Evolutionary conservation across 257 asterid species (phyloP).

Genomic region (Petunia secreta): DNA sequence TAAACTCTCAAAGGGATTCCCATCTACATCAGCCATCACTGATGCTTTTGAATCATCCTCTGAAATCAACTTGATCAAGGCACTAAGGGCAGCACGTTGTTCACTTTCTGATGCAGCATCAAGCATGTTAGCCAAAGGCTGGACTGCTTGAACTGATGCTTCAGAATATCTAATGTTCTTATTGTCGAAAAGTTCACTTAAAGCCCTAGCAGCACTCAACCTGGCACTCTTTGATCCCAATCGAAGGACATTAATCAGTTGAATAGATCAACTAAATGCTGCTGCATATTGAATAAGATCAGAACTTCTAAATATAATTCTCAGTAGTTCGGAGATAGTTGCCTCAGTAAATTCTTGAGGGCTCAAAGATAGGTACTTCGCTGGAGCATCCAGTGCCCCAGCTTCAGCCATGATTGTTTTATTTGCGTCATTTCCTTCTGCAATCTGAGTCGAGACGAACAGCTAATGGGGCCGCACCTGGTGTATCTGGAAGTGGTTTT

Average conservation of each 20-base stretch:
- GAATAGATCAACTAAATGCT: conserved; percentile 62
- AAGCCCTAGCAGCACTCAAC: conserved; percentile 70
- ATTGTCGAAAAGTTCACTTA: conserved; percentile 62
- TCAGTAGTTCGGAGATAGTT: conserved; percentile 66
- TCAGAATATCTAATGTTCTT: conserved; percentile 66
- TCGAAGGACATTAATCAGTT: conserved; percentile 79
- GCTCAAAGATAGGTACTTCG: conserved; percentile 74
- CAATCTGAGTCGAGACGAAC: conserved; percentile 68
- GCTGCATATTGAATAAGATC: conserved; percentile 63
- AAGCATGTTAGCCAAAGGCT: conserved; percentile 77
- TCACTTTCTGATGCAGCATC: conserved; percentile 57
- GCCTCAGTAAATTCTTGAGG: conserved; percentile 82
- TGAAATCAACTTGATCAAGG: conserved; percentile 67
- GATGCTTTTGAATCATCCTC: conserved; percentile 51
- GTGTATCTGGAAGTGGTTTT: conserved; percentile 42
- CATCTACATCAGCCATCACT: conserved; percentile 66
- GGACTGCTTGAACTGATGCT: conserved; percentile 67
- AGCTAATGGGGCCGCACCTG: conserved; percentile 72
- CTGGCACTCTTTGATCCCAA: conserved; percentile 81
- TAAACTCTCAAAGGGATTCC: conserved; percentile 59
- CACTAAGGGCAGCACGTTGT: conserved; percentile 66
- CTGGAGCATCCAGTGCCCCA: conserved; percentile 71
- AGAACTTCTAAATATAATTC: conserved; percentile 63
- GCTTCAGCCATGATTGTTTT: conserved; percentile 82
- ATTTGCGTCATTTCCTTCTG: conserved; percentile 68